A percentile compares a stretch with the other conserved stretches of the same genome.
Evolutionary conservation across 192 early-diverging fungal species (phyloP).

Genomic region (Coemansia pectinata): DNA sequence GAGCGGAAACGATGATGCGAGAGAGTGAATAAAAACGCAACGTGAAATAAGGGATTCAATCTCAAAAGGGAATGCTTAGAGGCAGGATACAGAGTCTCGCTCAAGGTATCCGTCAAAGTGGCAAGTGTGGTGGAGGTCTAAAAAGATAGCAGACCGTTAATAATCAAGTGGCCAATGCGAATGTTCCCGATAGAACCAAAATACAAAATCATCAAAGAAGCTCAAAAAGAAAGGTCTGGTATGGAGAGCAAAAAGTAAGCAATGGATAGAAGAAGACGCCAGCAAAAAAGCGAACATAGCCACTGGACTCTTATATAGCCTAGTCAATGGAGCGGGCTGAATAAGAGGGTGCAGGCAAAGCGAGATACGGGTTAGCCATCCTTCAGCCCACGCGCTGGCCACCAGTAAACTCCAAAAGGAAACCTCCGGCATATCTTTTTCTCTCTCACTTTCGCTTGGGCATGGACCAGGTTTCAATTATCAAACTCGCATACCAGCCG

Average conservation of each 20-base stretch:
- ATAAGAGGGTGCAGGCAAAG: background rate
- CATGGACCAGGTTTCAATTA: background rate
- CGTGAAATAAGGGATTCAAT: background rate
- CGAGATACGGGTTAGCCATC: background rate
- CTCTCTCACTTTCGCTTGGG: background rate
- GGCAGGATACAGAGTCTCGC: background rate
- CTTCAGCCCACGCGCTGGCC: background rate
- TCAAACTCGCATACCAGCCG: background rate
- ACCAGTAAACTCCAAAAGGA: background rate
- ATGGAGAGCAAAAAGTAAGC: background rate
- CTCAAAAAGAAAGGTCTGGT: background rate
- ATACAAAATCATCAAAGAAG: constrained; percentile 1
- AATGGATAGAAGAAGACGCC: background rate
- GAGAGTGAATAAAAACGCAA: background rate
- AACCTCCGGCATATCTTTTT: background rate
- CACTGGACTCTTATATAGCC: background rate
- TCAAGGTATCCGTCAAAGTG: background rate
- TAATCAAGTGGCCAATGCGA: background rate
- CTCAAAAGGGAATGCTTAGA: background rate
- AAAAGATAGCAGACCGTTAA: background rate
- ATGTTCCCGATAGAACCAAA: constrained; percentile 6
- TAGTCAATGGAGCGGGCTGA: background rate
- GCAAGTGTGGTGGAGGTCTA: background rate
- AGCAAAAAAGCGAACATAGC: background rate
- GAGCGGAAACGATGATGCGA: background rate